Percentiles rank a stretch among this genome's conserved stretches.
Conservation (phyloP, 2,329 filamentous ascomycete genomes). For the Alternaria postmessia region DNA sequence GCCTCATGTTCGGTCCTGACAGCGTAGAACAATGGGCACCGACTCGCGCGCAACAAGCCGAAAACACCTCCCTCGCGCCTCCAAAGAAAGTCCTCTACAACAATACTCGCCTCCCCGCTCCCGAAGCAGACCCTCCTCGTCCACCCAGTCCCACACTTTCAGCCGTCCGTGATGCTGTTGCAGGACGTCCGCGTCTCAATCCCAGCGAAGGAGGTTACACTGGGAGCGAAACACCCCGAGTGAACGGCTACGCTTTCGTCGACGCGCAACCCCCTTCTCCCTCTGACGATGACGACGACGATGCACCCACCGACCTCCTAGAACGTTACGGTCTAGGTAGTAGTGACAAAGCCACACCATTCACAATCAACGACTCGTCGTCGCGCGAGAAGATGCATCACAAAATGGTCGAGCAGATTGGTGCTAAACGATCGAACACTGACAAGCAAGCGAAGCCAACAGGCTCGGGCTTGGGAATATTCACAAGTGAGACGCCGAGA, state of each 20-base stretch:
- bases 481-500: conserved; percentile 60
- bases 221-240: conserved; percentile 82
- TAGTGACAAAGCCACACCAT: conserved; percentile 56
- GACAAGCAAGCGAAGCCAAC: conserved; percentile 1
- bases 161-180: conserved; percentile 82
- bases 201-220: conserved; percentile 69
- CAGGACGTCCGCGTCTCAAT: conserved; percentile 70
- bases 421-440: conserved; percentile 19
- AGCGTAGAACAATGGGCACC: conserved; percentile 62
- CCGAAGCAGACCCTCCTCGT: conserved; percentile 37
- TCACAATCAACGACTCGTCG: conserved; percentile 77
- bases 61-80: conserved; percentile 74
- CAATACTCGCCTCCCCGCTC: conserved; percentile 77
- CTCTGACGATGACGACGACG: conserved; percentile 60
- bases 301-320: conserved; percentile 51
- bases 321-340: conserved; percentile 54
- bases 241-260: conserved; percentile 94
- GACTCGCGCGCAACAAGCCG: conserved; percentile 73
- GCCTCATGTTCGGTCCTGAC: conserved; percentile 84
- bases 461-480: conserved; percentile 38
- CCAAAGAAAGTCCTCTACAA: conserved; percentile 80
- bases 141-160: conserved; percentile 85
- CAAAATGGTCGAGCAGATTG: conserved; percentile 65
- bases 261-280: conserved; percentile 88
- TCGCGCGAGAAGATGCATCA: conserved; percentile 80